Evolutionary conservation across 208 protist genomes (phyloP).

Genomic region (Lotmaria passim): DNA sequence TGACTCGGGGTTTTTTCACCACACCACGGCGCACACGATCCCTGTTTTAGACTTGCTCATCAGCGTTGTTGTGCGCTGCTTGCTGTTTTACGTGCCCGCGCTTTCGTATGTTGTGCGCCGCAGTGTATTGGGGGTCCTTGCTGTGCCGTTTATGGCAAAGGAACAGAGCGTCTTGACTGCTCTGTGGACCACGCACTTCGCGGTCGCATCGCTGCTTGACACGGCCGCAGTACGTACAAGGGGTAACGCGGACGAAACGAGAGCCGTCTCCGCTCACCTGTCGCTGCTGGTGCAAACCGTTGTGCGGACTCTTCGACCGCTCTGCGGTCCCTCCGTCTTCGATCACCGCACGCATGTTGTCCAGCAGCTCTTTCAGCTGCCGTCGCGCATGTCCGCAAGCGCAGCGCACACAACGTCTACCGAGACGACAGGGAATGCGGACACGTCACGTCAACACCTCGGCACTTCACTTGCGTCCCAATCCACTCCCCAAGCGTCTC

Average conservation of each 20-base stretch:
- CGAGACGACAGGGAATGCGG: background rate
- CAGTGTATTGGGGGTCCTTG: constrained; percentile 1
- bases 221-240: background rate
- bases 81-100: constrained; percentile 29
- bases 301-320: constrained; percentile 47
- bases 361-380: constrained; percentile 34
- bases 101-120: background rate
- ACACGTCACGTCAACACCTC: background rate
- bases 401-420: background rate
- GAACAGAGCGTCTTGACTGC: background rate
- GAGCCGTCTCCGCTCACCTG: too few species aligned
- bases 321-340: constrained; percentile 55
- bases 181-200: background rate
- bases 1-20: background rate
- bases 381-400: background rate
- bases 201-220: background rate
- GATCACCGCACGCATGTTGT: constrained; percentile 48
- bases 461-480: background rate
- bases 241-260: background rate
- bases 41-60: constrained; percentile 22
- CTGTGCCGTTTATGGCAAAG: constrained; percentile 7
- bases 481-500: too few species aligned
- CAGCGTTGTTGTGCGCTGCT: constrained; percentile 22
- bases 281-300: background rate
- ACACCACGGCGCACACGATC: constrained; percentile 3